Conservation (phyloP, 805 yeast species). For the Osmozyma mogii region DNA sequence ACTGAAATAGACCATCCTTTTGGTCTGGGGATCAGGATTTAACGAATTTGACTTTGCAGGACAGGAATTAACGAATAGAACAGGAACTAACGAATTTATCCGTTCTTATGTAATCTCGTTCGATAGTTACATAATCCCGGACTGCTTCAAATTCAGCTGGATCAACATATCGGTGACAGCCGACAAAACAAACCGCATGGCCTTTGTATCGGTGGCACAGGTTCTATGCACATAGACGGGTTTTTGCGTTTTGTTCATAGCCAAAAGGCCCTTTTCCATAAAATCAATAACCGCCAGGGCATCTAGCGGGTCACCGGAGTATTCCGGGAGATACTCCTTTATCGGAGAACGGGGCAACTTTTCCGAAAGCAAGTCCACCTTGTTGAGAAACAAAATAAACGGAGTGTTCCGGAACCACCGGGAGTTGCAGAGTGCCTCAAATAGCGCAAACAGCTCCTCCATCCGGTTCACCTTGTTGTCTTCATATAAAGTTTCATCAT, state of each 20-base stretch:
- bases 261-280: conserved; percentile 60
- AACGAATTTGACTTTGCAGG: too few relatives aligned
- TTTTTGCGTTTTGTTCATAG: conserved; percentile 55
- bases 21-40: too few relatives aligned
- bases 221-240: conserved; percentile 90
- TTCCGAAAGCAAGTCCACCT: conserved; percentile 70
- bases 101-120: too few relatives aligned
- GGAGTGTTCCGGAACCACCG: conserved; percentile 82
- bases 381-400: conserved; percentile 81
- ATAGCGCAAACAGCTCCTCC: conserved; percentile 81
- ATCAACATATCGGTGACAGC: conserved; percentile 91
- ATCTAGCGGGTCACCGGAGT: conserved; percentile 53
- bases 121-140: conserved; percentile 68
- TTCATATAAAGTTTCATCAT: conserved; percentile 86
- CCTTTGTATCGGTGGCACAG: conserved; percentile 87
- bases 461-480: conserved; percentile 84
- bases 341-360: conserved; percentile 65
- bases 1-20: too few relatives aligned
- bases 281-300: conserved; percentile 60
- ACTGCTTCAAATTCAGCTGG: conserved; percentile 69
- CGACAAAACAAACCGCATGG: conserved; percentile 83
- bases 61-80: too few relatives aligned
- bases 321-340: conserved; percentile 70
- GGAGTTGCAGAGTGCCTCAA: conserved; percentile 77
- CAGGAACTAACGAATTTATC: too few relatives aligned